Evolutionary conservation across 1,284 basidiomycete genomes (phyloP).

Genomic region (Vanrija sp.): DNA sequence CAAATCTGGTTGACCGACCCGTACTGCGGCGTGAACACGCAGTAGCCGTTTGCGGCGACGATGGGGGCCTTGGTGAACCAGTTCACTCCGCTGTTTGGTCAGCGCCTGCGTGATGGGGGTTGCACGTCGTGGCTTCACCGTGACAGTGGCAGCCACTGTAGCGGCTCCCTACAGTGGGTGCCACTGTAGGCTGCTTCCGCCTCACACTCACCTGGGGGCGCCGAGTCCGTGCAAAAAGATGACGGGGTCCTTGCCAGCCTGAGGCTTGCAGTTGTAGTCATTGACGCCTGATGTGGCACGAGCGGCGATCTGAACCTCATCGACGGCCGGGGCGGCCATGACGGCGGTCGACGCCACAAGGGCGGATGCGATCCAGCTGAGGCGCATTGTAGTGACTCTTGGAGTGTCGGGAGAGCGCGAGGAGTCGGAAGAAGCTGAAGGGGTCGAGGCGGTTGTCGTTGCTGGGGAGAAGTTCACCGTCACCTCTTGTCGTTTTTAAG

Average conservation of each 20-base stretch:
- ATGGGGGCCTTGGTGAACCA: conserved; percentile 1
- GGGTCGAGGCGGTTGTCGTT: no score
- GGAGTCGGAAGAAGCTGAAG: no score
- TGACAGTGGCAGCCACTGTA: no score
- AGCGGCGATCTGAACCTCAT: not conserved
- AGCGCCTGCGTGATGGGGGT: no score
- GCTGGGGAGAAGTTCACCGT: no score
- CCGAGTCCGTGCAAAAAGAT: conserved; percentile 10
- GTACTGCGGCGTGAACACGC: conserved; percentile 12
- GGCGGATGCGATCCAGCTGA: not conserved
- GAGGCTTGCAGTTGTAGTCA: conserved; percentile 5
- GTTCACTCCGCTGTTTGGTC: not conserved
- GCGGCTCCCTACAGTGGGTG: no score
- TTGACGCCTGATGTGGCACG: conserved; percentile 6
- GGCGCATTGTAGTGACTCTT: not conserved
- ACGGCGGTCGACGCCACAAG: not conserved
- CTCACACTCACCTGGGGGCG: no score
- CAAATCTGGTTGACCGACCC: conserved; percentile 1
- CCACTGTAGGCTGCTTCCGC: no score
- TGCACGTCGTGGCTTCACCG: no score
- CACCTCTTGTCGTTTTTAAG: no score
- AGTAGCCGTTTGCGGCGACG: conserved; percentile 5
- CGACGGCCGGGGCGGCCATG: not conserved
- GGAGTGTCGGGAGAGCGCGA: no score
- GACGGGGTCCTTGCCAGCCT: conserved; percentile 3